These are phyloP conservation scores for Viola odorata DNA, from an alignment of 345 rosid genomes.

Conservation along the genomic window DNA sequence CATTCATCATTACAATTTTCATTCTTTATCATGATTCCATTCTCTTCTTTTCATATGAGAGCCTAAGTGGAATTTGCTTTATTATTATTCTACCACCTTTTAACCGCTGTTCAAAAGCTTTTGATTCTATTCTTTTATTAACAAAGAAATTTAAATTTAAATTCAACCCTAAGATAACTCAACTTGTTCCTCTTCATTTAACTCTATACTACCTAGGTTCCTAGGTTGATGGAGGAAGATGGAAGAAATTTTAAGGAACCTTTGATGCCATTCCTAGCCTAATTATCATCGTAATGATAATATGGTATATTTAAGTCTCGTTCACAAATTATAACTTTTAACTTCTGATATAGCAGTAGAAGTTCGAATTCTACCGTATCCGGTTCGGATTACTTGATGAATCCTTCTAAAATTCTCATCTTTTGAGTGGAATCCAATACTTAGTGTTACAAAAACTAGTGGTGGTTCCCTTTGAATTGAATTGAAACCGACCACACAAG, in stretches of 20 bases:
- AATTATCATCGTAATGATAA: too few species aligned
- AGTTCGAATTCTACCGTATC: background rate
- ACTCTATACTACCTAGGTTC: background rate
- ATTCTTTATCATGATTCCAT: conserved; percentile 42
- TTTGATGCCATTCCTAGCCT: too few species aligned
- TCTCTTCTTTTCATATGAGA: conserved; percentile 49
- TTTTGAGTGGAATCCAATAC: background rate
- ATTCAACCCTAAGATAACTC: too few species aligned
- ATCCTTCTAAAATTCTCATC: background rate
- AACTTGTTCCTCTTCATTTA: too few species aligned
- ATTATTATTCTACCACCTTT: conserved; percentile 20
- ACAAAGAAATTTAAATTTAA: too few species aligned
- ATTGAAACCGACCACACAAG: conserved; percentile 9
- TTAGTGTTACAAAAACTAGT: conserved; percentile 12
- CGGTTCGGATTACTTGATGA: background rate
- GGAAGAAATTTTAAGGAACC: background rate
- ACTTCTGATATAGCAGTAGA: too few species aligned
- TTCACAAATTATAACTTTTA: too few species aligned
- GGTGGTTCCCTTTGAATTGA: conserved; percentile 12
- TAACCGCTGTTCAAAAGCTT: conserved; percentile 13
- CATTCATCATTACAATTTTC: conserved; percentile 21
- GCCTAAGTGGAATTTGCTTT: conserved; percentile 37
- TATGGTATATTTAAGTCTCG: too few species aligned
- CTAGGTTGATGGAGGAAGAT: conserved; percentile 6
- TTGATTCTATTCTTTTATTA: conserved; percentile 17